These are phyloP conservation scores for Leucoagaricus sp. DNA, from an alignment of 1,284 basidiomycete genomes.

Conservation along the genomic window DNA sequence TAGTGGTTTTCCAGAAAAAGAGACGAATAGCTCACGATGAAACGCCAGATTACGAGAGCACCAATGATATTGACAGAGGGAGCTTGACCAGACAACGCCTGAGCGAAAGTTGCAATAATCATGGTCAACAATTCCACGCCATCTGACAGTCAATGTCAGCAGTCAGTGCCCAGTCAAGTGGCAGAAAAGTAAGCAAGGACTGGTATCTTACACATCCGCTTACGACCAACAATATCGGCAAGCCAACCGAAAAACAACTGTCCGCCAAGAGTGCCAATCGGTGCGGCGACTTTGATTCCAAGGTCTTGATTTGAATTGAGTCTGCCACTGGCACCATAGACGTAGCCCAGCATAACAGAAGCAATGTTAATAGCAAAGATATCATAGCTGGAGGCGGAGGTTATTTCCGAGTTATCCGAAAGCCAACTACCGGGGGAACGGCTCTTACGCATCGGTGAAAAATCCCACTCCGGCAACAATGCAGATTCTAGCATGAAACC, in stretches of 20 bases:
- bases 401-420: too few relatives aligned
- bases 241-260: constrained; percentile 75
- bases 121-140: constrained; percentile 76
- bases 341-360: constrained; percentile 74
- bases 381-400: constrained; percentile 52
- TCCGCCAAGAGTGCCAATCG: constrained; percentile 62
- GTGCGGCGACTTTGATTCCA: constrained; percentile 78
- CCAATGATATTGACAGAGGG: constrained; percentile 71
- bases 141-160: constrained; percentile 40
- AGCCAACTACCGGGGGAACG: neutral
- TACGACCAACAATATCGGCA: constrained; percentile 71
- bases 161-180: too few relatives aligned
- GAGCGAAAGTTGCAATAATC: constrained; percentile 63
- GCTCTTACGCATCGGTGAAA: constrained; percentile 77
- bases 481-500: constrained; percentile 73
- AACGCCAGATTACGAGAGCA: constrained; percentile 70
- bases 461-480: constrained; percentile 79
- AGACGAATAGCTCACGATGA: constrained; percentile 55
- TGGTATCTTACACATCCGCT: constrained; percentile 67
- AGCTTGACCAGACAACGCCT: constrained; percentile 59
- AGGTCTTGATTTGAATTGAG: constrained; percentile 61
- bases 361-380: constrained; percentile 80
- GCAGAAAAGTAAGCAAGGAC: neutral
- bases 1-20: too few relatives aligned
- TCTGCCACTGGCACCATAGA: constrained; percentile 53